phyloP scores from a whole-genome alignment of 2,329 filamentous ascomycete genomes.

The Calcarisporium arbuscula region DNA sequence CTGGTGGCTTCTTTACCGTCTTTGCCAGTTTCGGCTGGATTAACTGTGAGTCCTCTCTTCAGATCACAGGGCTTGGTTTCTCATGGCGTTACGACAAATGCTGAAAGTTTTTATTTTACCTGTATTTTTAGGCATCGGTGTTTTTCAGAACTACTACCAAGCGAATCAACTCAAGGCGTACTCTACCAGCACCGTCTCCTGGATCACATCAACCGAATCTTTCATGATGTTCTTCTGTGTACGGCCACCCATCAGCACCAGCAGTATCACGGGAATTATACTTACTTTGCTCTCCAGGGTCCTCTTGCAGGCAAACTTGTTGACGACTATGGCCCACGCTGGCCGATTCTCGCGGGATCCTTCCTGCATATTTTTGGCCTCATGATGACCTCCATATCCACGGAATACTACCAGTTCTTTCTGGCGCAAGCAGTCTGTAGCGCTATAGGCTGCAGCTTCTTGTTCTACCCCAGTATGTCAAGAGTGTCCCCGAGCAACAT shows the following conservation, averaged over 20 bases:
- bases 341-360: conserved; percentile 45
- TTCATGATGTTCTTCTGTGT: conserved; percentile 43
- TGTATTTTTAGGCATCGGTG: conserved; percentile 30
- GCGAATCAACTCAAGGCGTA: conserved; percentile 38
- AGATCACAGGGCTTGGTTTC: no score
- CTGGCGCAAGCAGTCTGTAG: conserved; percentile 31
- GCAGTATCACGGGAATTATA: neutral
- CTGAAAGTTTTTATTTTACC: neutral
- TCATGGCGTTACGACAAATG: no score
- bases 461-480: no score
- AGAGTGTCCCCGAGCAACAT: no score
- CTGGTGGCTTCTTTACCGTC: conserved; percentile 32
- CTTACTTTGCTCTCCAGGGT: conserved; percentile 34
- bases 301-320: conserved; percentile 57
- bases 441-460: conserved; percentile 29
- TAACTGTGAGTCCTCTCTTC: conserved; percentile 41
- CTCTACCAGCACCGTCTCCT: conserved; percentile 49
- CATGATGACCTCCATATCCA: conserved; percentile 54
- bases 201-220: conserved; percentile 52
- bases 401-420: conserved; percentile 34
- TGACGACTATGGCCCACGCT: conserved; percentile 56
- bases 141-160: conserved; percentile 55
- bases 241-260: conserved; percentile 10
- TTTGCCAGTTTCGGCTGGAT: conserved; percentile 36
- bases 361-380: conserved; percentile 53